Evolutionary conservation across 2,329 filamentous ascomycete genomes (phyloP).

Genomic region (Ambrosiella cleistominuta): DNA sequence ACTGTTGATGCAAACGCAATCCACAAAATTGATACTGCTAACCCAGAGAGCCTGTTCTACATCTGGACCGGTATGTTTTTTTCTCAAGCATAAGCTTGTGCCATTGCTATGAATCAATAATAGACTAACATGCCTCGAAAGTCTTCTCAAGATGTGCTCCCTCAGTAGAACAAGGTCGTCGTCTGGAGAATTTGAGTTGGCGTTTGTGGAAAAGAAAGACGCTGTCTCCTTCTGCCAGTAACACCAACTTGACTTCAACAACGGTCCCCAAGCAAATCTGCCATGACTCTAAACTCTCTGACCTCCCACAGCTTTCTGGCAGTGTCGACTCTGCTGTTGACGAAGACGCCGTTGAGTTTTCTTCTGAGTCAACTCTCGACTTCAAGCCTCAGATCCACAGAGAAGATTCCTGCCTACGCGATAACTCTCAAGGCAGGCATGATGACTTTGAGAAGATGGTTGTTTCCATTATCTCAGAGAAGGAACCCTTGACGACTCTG

Average conservation of each 20-base stretch:
- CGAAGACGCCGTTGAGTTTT: constrained; percentile 46
- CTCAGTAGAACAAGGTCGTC: constrained; percentile 78
- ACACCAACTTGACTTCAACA: constrained; percentile 28
- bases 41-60: constrained; percentile 82
- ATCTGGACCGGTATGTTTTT: constrained; percentile 82
- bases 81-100: neutral
- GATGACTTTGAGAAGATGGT: constrained; percentile 89
- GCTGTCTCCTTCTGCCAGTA: constrained; percentile 52
- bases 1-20: constrained; percentile 84
- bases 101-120: neutral
- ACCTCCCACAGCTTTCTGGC: constrained; percentile 55
- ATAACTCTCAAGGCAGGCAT: constrained; percentile 40
- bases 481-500: constrained; percentile 44
- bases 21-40: constrained; percentile 84
- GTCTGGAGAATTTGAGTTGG: constrained; percentile 93
- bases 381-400: constrained; percentile 52
- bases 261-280: constrained; percentile 33
- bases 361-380: constrained; percentile 36
- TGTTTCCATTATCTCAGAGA: constrained; percentile 78
- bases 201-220: constrained; percentile 86
- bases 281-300: constrained; percentile 25
- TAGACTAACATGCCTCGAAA: constrained; percentile 20
- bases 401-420: constrained; percentile 44
- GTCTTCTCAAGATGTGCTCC: constrained; percentile 91
- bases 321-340: constrained; percentile 54